Evolutionary conservation across 331 rosid genomes (phyloP), one percentile per base, ranked within the genome.

Genomic region (Rhamnella rubrinervis): DNA sequence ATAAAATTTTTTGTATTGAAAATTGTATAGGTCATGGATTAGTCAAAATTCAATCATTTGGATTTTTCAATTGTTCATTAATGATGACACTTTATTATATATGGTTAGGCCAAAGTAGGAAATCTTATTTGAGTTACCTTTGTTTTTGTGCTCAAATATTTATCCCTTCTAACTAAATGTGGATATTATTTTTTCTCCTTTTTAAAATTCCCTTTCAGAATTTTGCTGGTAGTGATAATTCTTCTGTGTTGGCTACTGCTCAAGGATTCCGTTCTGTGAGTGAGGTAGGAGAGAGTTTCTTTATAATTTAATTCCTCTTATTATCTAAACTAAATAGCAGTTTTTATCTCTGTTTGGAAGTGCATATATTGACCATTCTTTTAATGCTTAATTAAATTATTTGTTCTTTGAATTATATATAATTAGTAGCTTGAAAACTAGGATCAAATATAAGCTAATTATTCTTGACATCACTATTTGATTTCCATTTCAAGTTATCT

Each of bases 211-310:
- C 74, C 73, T 77, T 87, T 76, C 89, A 93, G 98, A 64, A 80
- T 71, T 93, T 81, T 83, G 75, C 93, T 20, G 89, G 88, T 18
- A 62, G 86, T 25, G 96, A 93, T 57, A 88, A 77, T 74, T 83
- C 97, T 61, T 72, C 88, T 26, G 44, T 87, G 37, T 64, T 88
- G 77, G 61, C 83, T 73, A 65, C 79, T 65, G 64, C 89, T 78
- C 97, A 88, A 78, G 92, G 90, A 86, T 88, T 88, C 79, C 95
- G 88, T 87, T 75, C 92, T 19, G 82, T 83, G 70, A 84, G 88
- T 80, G 88, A 81, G 65, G 75, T 75, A 83, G 68, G 74, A 64
- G 59, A 71, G 74, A 64, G 59, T 77, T 58, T 28, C 55, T 65
- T 55, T 63, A 23, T 10, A 18, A 15, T 14, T 14, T 44, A 11